Evolutionary conservation across 208 protist species (phyloP).

Genomic region (Leishmania amazonensis): DNA sequence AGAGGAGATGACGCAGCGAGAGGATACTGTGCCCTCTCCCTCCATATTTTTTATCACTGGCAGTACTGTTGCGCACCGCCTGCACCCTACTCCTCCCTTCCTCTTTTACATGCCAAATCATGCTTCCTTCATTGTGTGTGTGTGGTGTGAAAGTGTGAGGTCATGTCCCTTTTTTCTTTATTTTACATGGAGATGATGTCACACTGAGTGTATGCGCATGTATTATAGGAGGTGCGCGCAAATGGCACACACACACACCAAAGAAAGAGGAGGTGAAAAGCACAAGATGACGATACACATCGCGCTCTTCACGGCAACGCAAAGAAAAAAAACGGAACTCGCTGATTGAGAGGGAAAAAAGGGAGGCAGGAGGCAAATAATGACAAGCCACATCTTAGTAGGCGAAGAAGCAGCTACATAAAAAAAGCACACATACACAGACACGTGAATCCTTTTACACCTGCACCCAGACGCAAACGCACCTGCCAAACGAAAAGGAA

Average conservation of each 20-base stretch:
- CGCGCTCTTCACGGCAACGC: background rate
- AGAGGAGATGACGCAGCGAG: background rate
- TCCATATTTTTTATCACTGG: background rate
- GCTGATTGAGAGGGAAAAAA: background rate
- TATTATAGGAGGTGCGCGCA: background rate
- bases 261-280: background rate
- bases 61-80: background rate
- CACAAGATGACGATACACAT: background rate
- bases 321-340: background rate
- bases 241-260: background rate
- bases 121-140: background rate
- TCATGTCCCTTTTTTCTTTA: background rate
- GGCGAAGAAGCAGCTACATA: background rate
- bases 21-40: background rate
- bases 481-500: background rate
- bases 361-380: background rate
- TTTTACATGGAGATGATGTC: background rate
- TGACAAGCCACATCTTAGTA: background rate
- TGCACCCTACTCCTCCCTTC: background rate
- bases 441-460: slow-evolving; percentile 7
- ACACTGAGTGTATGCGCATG: background rate
- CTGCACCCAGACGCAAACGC: background rate
- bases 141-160: background rate
- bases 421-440: background rate
- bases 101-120: background rate